Percentiles rank a stretch among this genome's conserved stretches.
These are phyloP conservation scores for Gymnopilus dilepis DNA, from an alignment of 768 basidiomycete species.

Conservation along the genomic window DNA sequence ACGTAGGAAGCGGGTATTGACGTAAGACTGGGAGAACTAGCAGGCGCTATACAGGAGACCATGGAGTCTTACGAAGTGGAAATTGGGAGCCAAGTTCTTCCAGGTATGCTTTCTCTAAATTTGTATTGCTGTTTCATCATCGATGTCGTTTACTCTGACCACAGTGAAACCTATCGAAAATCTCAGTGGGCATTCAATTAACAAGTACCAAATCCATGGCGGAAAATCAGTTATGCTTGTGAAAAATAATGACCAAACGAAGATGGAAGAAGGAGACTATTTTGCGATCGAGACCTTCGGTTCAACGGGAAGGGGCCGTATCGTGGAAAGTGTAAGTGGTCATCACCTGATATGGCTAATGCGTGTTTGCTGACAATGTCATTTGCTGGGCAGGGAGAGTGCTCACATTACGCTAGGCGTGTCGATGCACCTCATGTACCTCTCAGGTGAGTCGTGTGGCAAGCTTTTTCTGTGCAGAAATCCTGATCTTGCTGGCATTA, in stretches of 20 bases:
- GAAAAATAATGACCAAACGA: constrained; percentile 86
- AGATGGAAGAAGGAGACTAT: constrained; percentile 99
- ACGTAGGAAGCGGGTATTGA: constrained; percentile 94
- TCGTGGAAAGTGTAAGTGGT: constrained; percentile 74
- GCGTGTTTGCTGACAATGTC: constrained; percentile 6
- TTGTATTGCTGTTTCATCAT: not conserved
- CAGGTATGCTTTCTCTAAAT: constrained; percentile 54
- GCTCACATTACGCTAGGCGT: constrained; percentile 89
- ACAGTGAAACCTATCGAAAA: constrained; percentile 93
- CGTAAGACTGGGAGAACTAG: constrained; percentile 90
- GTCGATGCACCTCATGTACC: constrained; percentile 73
- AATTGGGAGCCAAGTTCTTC: constrained; percentile 80
- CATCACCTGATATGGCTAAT: not conserved
- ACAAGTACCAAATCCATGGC: constrained; percentile 90
- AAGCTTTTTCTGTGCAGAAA: not conserved
- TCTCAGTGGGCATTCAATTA: constrained; percentile 93
- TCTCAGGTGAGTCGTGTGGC: constrained; percentile 59
- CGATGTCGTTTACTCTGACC: not conserved
- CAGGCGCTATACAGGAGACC: constrained; percentile 91
- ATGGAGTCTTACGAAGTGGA: constrained; percentile 99
- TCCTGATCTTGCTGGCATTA: constrained; percentile 6
- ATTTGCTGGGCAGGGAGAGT: constrained; percentile 70
- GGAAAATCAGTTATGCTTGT: constrained; percentile 92
- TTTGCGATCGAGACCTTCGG: constrained; percentile 99
- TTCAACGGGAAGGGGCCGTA: constrained; percentile 89